Conservation (phyloP, 345 rosid species). For the Brassica napus region DNA sequence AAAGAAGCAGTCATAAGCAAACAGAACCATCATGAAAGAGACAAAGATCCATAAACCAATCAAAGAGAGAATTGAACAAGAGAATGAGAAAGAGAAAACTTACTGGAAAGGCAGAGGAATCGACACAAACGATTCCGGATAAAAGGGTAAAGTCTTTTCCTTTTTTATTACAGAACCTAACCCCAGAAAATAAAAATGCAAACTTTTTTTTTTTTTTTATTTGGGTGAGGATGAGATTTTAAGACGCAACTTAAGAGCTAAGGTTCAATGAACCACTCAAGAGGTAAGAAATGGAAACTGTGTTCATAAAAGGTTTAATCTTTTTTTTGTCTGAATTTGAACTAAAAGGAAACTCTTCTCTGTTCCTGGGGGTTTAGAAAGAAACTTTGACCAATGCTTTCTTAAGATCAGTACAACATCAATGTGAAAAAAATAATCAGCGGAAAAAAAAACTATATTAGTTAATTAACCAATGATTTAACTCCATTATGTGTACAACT, state of each 20-base stretch:
- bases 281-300: background rate
- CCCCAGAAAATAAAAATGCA: background rate
- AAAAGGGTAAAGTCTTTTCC: conserved; percentile 29
- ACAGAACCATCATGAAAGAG: conserved; percentile 22
- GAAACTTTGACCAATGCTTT: conserved; percentile 20
- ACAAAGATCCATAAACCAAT: conserved; percentile 24
- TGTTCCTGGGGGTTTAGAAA: too few species aligned
- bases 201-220: background rate
- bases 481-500: conserved; percentile 35
- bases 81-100: conserved; percentile 22
- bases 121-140: conserved; percentile 17
- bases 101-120: conserved; percentile 39
- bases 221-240: conserved; percentile 27
- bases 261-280: conserved; percentile 48
- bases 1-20: conserved; percentile 24
- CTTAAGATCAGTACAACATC: conserved; percentile 2
- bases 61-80: background rate
- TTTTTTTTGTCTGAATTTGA: background rate
- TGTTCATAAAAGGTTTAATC: background rate
- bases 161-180: conserved; percentile 17
- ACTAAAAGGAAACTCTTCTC: background rate
- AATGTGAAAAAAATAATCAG: background rate
- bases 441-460: background rate
- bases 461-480: conserved; percentile 19
- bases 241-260: conserved; percentile 53